phyloP scores from a whole-genome alignment of 2,329 filamentous ascomycete species.

The Ophiostoma fasciatum region DNA sequence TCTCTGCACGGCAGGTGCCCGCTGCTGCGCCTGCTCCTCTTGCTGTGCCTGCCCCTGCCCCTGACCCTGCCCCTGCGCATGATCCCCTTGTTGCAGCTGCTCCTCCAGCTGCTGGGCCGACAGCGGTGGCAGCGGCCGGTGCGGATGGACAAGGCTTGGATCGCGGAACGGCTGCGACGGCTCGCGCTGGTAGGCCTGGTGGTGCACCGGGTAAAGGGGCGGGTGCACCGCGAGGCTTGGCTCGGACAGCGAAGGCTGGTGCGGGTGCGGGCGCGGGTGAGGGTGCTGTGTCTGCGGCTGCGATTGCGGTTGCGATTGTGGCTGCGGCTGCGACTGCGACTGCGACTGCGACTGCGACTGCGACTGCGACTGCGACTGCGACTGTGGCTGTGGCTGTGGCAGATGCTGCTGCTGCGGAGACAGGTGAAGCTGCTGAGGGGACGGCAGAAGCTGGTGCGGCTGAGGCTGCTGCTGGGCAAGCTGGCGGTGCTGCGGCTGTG shows the following conservation, averaged over 20 bases:
- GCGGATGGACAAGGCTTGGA: too few relatives aligned
- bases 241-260: constrained; percentile 11
- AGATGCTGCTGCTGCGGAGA: constrained; percentile 10
- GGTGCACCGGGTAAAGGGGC: constrained; percentile 1
- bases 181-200: constrained; percentile 15
- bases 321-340: neutral
- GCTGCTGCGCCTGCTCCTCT: too few relatives aligned
- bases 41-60: too few relatives aligned
- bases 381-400: constrained; percentile 16
- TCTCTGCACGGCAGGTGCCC: constrained; percentile 1
- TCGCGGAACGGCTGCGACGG: neutral
- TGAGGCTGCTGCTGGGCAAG: constrained; percentile 1
- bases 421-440: constrained; percentile 12
- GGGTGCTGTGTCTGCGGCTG: neutral
- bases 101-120: too few relatives aligned
- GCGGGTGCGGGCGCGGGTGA: neutral
- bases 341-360: neutral
- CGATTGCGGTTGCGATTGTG: neutral
- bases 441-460: constrained; percentile 4
- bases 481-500: constrained; percentile 10
- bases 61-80: too few relatives aligned
- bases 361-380: neutral
- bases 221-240: neutral
- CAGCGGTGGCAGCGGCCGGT: neutral
- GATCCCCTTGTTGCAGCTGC: too few relatives aligned